Evolutionary conservation across 305 asterid genomes (phyloP).

Genomic region (Rubia tinctorum): DNA sequence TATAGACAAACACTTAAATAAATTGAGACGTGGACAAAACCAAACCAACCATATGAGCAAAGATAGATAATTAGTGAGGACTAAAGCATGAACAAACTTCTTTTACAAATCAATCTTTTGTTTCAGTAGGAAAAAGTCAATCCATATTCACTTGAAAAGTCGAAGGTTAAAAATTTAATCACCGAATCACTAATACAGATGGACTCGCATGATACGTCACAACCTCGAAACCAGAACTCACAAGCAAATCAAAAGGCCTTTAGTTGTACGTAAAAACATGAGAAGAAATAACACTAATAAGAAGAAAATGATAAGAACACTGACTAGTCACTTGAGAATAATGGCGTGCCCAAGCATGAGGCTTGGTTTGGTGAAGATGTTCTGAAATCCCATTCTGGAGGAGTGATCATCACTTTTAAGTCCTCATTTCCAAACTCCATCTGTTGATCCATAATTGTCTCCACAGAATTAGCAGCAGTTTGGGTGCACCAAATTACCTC

Average conservation of each 20-base stretch:
- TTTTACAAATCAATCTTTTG: no score
- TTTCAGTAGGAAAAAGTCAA: no score
- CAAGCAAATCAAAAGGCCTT: neutral
- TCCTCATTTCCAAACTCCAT: neutral
- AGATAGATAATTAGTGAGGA: no score
- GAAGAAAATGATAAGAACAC: no score
- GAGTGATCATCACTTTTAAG: neutral
- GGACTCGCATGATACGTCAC: neutral
- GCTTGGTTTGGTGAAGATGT: neutral
- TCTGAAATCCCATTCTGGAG: conserved; percentile 7
- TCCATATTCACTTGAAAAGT: no score
- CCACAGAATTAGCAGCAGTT: conserved; percentile 2
- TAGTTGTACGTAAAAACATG: neutral
- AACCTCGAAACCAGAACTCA: neutral
- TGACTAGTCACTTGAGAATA: neutral
- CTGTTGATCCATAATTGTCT: neutral
- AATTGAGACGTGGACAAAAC: no score
- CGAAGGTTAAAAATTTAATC: neutral
- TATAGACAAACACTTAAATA: no score
- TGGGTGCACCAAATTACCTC: neutral
- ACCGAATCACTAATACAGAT: neutral
- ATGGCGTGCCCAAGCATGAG: neutral
- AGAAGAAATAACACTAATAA: neutral
- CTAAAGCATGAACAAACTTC: no score
- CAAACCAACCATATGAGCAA: no score